phyloP scores from a whole-genome alignment of 345 rosid genomes.

The Populus simonii region DNA sequence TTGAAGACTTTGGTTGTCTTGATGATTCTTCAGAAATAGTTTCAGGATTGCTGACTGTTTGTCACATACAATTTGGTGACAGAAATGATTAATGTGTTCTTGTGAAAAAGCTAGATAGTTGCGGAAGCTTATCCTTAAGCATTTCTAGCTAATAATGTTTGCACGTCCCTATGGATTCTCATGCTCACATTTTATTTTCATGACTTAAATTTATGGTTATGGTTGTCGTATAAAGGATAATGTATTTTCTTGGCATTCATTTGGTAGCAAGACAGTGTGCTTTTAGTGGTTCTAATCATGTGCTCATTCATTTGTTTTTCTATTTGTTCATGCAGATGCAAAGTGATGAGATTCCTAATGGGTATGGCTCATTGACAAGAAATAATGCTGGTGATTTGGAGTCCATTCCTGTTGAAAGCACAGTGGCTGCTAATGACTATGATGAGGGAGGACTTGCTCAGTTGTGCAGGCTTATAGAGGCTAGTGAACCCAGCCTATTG shows the following conservation, averaged over 20 bases:
- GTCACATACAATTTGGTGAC: not conserved
- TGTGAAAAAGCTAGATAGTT: slow-evolving; percentile 11
- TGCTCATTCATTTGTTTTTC: slow-evolving; percentile 14
- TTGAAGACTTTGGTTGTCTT: slow-evolving; percentile 3
- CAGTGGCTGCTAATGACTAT: slow-evolving; percentile 23
- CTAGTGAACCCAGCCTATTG: slow-evolving; percentile 44
- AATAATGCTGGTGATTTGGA: slow-evolving; percentile 32
- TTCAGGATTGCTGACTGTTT: not conserved
- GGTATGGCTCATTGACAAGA: slow-evolving; percentile 34
- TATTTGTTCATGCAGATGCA: slow-evolving; percentile 30
- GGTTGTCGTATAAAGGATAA: not conserved
- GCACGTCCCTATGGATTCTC: not conserved
- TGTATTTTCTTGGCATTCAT: not conserved
- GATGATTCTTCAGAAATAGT: not conserved
- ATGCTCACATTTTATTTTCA: not conserved
- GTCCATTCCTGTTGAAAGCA: slow-evolving; percentile 37
- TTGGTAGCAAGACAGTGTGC: not conserved
- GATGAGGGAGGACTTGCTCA: slow-evolving; percentile 49
- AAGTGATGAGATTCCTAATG: slow-evolving; percentile 42
- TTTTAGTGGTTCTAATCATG: not conserved
- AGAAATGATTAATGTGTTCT: not conserved
- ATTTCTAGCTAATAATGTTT: not conserved
- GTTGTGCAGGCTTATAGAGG: slow-evolving; percentile 44
- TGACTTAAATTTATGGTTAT: not conserved
- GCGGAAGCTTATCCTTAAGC: not conserved